Evolutionary conservation across 1,139 yeast genomes (phyloP).

Genomic region (Chernovozyma sophiae-reginae): DNA sequence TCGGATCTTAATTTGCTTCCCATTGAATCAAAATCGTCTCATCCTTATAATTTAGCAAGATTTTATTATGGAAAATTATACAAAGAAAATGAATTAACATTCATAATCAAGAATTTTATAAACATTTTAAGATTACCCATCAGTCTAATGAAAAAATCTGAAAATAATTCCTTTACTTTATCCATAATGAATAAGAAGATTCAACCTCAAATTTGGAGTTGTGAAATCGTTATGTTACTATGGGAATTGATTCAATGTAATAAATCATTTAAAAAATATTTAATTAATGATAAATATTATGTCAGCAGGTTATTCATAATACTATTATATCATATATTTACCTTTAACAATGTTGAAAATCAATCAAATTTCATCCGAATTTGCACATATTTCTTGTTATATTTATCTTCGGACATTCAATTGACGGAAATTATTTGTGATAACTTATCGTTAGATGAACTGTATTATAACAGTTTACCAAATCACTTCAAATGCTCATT

Average conservation of each 20-base stretch:
- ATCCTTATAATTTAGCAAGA: constrained; percentile 40
- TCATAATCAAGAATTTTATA: constrained; percentile 44
- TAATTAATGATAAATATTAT: constrained; percentile 41
- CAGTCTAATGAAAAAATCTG: constrained; percentile 14
- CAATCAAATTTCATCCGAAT: constrained; percentile 53
- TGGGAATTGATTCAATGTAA: constrained; percentile 84
- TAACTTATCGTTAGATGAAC: constrained; percentile 30
- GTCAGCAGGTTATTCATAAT: constrained; percentile 53
- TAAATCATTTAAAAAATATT: constrained; percentile 37
- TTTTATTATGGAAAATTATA: constrained; percentile 49
- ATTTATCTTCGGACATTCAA: constrained; percentile 50
- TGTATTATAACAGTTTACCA: constrained; percentile 46
- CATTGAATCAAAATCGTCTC: background rate
- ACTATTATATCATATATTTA: constrained; percentile 54
- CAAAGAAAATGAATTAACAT: constrained; percentile 50
- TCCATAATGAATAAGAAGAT: constrained; percentile 6
- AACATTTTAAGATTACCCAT: constrained; percentile 46
- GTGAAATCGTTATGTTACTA: constrained; percentile 55
- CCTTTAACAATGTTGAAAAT: constrained; percentile 34
- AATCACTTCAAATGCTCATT: constrained; percentile 36
- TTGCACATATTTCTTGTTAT: constrained; percentile 56
- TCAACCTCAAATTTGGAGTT: constrained; percentile 45
- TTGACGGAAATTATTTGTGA: constrained; percentile 37
- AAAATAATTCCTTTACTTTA: constrained; percentile 13
- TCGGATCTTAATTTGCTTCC: constrained; percentile 26